Percentiles rank a stretch among this genome's conserved stretches.
Evolutionary conservation across 2,329 filamentous ascomycete genomes (phyloP).

Genomic region (Penicillium paneum): DNA sequence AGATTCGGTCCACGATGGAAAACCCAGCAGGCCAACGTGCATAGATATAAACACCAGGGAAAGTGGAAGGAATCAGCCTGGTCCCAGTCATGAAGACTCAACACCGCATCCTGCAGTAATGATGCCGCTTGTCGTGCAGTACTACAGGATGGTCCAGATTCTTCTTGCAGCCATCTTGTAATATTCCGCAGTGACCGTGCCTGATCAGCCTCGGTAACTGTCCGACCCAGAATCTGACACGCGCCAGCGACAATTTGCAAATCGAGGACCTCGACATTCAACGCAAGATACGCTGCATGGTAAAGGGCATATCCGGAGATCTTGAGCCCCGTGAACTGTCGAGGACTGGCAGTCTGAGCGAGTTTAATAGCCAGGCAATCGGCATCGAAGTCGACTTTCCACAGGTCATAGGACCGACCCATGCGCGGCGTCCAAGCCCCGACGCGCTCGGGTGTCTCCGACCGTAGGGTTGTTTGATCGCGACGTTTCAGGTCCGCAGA

Average conservation of each 20-base stretch:
- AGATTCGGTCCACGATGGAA: conserved; percentile 52
- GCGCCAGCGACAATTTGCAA: conserved; percentile 62
- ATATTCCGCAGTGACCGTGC: conserved; percentile 42
- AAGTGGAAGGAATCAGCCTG: conserved; percentile 58
- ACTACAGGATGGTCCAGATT: conserved; percentile 5
- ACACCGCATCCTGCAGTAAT: conserved; percentile 51
- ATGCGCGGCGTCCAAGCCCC: conserved; percentile 54
- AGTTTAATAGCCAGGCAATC: conserved; percentile 46
- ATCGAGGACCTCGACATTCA: conserved; percentile 59
- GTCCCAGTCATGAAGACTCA: conserved; percentile 51
- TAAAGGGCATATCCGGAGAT: conserved; percentile 56
- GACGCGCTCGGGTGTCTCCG: conserved; percentile 33
- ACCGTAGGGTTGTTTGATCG: conserved; percentile 60
- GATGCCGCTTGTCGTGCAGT: conserved; percentile 52
- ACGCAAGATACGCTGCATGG: conserved; percentile 55
- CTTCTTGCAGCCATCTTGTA: conserved; percentile 21
- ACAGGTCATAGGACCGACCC: conserved; percentile 53
- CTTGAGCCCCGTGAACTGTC: conserved; percentile 48
- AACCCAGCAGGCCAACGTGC: conserved; percentile 57
- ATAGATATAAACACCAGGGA: conserved; percentile 61
- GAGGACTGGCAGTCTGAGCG: conserved; percentile 29
- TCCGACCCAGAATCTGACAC: conserved; percentile 55
- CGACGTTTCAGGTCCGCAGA: conserved; percentile 61
- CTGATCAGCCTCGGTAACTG: conserved; percentile 53
- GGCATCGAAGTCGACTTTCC: conserved; percentile 57